Evolutionary conservation across 441 rosid genomes (phyloP), one percentile per base, ranked within the genome.

Genomic region (Pelargonium fulgidum): DNA sequence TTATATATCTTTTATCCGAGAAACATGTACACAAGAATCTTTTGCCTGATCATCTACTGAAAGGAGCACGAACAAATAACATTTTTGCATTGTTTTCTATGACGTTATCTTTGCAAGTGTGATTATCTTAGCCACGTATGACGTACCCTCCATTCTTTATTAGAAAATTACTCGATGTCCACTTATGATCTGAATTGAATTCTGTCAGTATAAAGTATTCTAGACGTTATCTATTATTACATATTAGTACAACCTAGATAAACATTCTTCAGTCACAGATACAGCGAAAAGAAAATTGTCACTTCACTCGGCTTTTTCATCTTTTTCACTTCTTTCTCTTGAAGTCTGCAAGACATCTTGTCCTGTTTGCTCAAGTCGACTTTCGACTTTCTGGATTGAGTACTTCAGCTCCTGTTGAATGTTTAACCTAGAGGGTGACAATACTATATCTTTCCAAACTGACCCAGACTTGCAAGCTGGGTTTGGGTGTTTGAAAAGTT

Each of bases 381-480:
- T 58, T 64, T 91, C 95, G 1, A 85, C 83, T 52, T 70, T 80
- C 63, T 50, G 79, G 16, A 93, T 78, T 24, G 69, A 66, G 9
- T 64, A 73, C 64, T 48, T 81, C 16, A 93, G 85, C 76, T 89
- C 79, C 13, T 66, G 71, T 68, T 85, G 91, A 65, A 79, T 0
- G 52, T 39, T 14, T 4, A 85, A 65, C 72, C 96, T 87, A 0
- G 82, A 70, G 52, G 95, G 87, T 1, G 79, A 72, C 62, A 84
- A 61, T 1, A 85, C 82, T 0, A 81, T 66, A 41, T 88, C 86
- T 0, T 72, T 79, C 98, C 97, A 93, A 39, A 82, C 82, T 0
- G 96, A 89, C 1, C 87, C 90, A 7, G 89, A 78, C 72, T 77
- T 71, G 64, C 47, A 47, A 52, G 87, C 48, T 0, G 75, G 72